phyloP scores from a whole-genome alignment of 2,329 filamentous ascomycete genomes.

The Parascedosporium putredinis region DNA sequence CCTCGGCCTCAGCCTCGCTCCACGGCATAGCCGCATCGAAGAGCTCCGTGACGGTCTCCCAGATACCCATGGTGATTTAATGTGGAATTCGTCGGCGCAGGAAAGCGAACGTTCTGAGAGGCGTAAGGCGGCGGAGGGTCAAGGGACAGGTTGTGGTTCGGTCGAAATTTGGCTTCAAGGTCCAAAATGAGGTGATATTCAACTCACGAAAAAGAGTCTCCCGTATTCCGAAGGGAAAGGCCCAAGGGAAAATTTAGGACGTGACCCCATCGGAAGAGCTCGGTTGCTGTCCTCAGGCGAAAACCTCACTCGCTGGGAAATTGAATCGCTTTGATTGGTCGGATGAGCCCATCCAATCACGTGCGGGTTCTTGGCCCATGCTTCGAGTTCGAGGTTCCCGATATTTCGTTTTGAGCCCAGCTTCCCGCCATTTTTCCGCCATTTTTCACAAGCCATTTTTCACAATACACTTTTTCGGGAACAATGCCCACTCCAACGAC shows the following conservation, averaged over 20 bases:
- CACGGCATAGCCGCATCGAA: conserved; percentile 56
- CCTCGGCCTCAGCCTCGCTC: conserved; percentile 55
- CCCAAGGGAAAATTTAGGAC: conserved; percentile 5
- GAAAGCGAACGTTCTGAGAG: not conserved
- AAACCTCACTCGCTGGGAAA: conserved; percentile 4
- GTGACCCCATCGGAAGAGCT: conserved; percentile 6
- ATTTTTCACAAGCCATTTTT: too few relatives aligned
- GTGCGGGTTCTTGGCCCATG: conserved; percentile 6
- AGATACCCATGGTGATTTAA: conserved; percentile 52
- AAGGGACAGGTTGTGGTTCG: not conserved
- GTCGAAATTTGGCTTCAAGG: not conserved
- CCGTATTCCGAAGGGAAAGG: not conserved
- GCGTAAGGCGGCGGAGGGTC: not conserved
- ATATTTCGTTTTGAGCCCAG: too few relatives aligned
- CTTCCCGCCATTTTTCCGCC: too few relatives aligned
- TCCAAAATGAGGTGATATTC: conserved; percentile 7
- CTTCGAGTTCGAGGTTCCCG: too few relatives aligned
- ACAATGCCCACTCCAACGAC: too few relatives aligned
- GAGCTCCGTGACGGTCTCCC: conserved; percentile 54
- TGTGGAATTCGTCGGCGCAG: not conserved
- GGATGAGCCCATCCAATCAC: not conserved
- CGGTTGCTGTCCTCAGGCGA: conserved; percentile 7
- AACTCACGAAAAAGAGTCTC: not conserved
- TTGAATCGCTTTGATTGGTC: conserved; percentile 9
- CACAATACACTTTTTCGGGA: too few relatives aligned